phyloP scores from a whole-genome alignment of 805 yeast genomes.

The Saccharomycopsis sp. region DNA sequence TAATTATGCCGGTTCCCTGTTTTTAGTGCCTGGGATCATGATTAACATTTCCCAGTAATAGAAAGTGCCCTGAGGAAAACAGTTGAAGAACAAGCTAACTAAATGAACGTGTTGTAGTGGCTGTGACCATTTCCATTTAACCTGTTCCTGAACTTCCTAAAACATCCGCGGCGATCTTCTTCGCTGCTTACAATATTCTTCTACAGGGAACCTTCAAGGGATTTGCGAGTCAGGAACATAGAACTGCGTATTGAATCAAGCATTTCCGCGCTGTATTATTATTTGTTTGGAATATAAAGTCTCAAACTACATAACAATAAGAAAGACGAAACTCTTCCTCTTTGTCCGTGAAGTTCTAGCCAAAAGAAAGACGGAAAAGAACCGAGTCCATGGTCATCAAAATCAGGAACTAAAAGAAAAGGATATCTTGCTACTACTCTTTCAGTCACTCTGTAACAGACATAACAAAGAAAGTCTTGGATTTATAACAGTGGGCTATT shows the following conservation, averaged over 20 bases:
- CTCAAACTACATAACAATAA: no score
- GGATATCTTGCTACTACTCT: constrained; percentile 11
- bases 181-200: neutral
- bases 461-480: neutral
- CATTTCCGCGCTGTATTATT: no score
- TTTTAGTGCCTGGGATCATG: neutral
- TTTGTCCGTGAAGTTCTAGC: no score
- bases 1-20: neutral
- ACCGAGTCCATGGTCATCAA: neutral
- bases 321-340: no score
- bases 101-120: no score
- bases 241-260: neutral
- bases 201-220: neutral
- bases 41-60: no score
- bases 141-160: neutral
- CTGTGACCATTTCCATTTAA: neutral
- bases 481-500: neutral
- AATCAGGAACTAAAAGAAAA: neutral
- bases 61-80: no score
- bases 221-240: neutral
- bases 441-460: constrained; percentile 31
- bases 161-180: neutral
- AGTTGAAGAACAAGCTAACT: neutral
- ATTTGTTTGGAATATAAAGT: no score
- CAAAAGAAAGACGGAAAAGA: no score